phyloP scores from a whole-genome alignment of 257 asterid species.

The Gentiana macrophylla region DNA sequence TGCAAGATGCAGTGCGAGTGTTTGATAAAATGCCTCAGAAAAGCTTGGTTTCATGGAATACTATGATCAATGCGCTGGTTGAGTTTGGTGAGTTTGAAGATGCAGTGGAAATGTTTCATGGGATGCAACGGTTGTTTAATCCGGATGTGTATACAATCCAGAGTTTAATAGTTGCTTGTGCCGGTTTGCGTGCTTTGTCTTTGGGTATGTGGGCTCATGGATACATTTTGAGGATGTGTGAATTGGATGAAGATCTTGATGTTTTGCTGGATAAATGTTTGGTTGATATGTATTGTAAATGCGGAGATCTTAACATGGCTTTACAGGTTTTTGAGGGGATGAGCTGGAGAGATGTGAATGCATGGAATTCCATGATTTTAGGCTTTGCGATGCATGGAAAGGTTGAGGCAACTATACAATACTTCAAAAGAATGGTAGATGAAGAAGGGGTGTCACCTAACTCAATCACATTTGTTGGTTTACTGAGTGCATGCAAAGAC shows the following conservation, averaged over 20 bases:
- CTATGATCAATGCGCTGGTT: slow-evolving; percentile 54
- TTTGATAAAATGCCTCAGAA: slow-evolving; percentile 62
- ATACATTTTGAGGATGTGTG: slow-evolving; percentile 32
- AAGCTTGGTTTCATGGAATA: slow-evolving; percentile 74
- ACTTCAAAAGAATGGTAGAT: slow-evolving; percentile 38
- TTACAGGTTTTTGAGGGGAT: slow-evolving; percentile 48
- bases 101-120: slow-evolving; percentile 38
- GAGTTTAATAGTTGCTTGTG: slow-evolving; percentile 64
- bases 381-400: slow-evolving; percentile 66
- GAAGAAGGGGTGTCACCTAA: slow-evolving; percentile 40
- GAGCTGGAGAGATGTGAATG: slow-evolving; percentile 46
- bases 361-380: slow-evolving; percentile 58
- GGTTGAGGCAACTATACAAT: slow-evolving; percentile 36
- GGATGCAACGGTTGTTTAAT: slow-evolving; percentile 39
- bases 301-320: slow-evolving; percentile 56
- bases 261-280: slow-evolving; percentile 44
- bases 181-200: slow-evolving; percentile 60
- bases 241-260: slow-evolving; percentile 21
- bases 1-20: slow-evolving; percentile 33
- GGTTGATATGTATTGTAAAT: slow-evolving; percentile 70
- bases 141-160: slow-evolving; percentile 76
- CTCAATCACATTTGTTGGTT: slow-evolving; percentile 58
- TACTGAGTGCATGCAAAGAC: slow-evolving; percentile 60
- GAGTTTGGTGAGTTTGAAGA: slow-evolving; percentile 54
- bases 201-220: slow-evolving; percentile 74